phyloP scores from a whole-genome alignment of 2,329 filamentous ascomycete genomes.

The Fusarium denticulatum region DNA sequence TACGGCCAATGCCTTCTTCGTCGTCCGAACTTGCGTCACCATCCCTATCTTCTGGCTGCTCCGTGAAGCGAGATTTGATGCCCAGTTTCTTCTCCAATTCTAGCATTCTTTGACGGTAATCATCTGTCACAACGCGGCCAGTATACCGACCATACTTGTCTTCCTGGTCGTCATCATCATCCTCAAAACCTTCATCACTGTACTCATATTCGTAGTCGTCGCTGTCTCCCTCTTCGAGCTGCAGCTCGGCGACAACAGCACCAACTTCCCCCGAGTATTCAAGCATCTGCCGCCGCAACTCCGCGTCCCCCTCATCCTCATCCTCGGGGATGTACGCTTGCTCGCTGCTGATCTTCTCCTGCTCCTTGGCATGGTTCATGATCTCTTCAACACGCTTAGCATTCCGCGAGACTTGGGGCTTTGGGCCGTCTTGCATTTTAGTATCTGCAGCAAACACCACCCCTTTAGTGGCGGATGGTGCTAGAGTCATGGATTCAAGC shows the following conservation, averaged over 20 bases:
- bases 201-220: constrained; percentile 67
- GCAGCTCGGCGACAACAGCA: constrained; percentile 89
- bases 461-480: constrained; percentile 58
- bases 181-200: constrained; percentile 62
- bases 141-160: constrained; percentile 78
- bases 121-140: constrained; percentile 72
- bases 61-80: constrained; percentile 62
- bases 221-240: constrained; percentile 76
- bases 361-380: constrained; percentile 65
- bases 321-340: constrained; percentile 71
- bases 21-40: constrained; percentile 47
- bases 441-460: constrained; percentile 73
- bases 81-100: constrained; percentile 81
- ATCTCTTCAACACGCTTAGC: constrained; percentile 64
- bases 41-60: constrained; percentile 57
- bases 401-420: constrained; percentile 51
- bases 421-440: constrained; percentile 55
- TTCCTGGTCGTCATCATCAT: constrained; percentile 61
- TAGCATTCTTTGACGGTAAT: constrained; percentile 84
- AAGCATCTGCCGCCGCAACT: constrained; percentile 86
- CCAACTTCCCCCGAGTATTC: constrained; percentile 92
- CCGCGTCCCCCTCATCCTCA: constrained; percentile 83
- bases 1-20: constrained; percentile 67
- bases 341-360: constrained; percentile 58
- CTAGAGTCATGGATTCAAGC: constrained; percentile 1